These are phyloP conservation scores for Chrysanthemum makinoi DNA, from an alignment of 129 eudicot species.

Conservation along the genomic window DNA sequence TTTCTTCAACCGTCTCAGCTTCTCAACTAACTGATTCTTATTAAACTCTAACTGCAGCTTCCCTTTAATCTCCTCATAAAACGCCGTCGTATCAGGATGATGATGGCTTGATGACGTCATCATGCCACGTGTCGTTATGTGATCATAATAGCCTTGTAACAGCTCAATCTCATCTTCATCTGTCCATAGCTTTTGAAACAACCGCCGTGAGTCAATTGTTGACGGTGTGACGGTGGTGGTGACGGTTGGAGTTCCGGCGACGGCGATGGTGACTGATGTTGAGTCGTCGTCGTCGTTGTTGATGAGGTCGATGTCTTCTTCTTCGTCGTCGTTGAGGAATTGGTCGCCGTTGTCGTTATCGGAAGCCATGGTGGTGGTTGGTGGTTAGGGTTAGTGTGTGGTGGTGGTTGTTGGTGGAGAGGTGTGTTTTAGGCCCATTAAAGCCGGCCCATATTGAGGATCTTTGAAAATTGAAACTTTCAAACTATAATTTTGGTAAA, in stretches of 20 bases:
- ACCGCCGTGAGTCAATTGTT: slow-evolving; percentile 52
- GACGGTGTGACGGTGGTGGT: slow-evolving; percentile 20
- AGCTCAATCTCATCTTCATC: slow-evolving; percentile 96
- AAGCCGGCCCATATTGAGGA: too few relatives aligned
- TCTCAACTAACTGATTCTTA: slow-evolving; percentile 81
- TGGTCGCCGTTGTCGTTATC: slow-evolving; percentile 39
- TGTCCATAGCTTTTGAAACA: slow-evolving; percentile 86
- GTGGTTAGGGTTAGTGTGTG: background rate
- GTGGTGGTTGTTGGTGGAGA: background rate
- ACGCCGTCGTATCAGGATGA: slow-evolving; percentile 85
- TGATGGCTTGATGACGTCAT: slow-evolving; percentile 31
- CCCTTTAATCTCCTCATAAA: slow-evolving; percentile 79
- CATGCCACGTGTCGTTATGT: slow-evolving; percentile 41
- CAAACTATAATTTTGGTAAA: too few relatives aligned
- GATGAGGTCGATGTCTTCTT: slow-evolving; percentile 29
- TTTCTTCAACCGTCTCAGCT: slow-evolving; percentile 79
- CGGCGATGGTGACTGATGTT: slow-evolving; percentile 34
- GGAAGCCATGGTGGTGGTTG: slow-evolving; percentile 34
- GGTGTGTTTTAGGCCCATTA: too few relatives aligned
- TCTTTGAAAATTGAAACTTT: too few relatives aligned
- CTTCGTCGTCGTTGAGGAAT: slow-evolving; percentile 17
- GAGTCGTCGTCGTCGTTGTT: slow-evolving; percentile 35
- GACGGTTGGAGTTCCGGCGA: slow-evolving; percentile 28
- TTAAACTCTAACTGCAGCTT: slow-evolving; percentile 82
- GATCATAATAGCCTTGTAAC: slow-evolving; percentile 70